Conservation (phyloP, 352 stramenopile genomes). For the Phytophthora syringae region DNA sequence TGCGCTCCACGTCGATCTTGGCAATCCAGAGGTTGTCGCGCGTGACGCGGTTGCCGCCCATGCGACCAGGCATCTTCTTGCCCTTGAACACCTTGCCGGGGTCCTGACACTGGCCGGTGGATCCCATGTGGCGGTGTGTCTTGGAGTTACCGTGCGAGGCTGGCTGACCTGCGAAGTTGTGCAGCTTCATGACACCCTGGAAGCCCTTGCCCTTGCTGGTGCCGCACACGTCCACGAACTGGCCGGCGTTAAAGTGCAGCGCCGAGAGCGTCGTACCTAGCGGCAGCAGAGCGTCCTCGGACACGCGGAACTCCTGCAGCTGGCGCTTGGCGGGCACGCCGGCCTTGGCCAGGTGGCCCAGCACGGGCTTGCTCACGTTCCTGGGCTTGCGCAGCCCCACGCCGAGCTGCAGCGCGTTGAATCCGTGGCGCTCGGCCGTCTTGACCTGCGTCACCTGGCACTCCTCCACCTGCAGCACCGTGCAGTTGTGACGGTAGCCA, state of each 20-base stretch:
- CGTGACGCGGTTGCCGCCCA: constrained; percentile 95
- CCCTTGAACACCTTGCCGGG: constrained; percentile 99
- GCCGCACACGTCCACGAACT: constrained; percentile 98
- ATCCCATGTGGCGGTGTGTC: constrained; percentile 96
- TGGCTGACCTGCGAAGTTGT: constrained; percentile 96
- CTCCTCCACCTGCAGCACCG: constrained; percentile 91
- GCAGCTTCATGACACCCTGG: constrained; percentile 98
- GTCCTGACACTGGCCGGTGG: constrained; percentile 98
- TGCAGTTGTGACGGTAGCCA: constrained; percentile 97
- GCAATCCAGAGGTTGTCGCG: constrained; percentile 96
- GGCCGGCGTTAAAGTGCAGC: constrained; percentile 97
- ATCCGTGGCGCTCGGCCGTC: constrained; percentile 93
- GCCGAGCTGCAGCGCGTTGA: constrained; percentile 96
- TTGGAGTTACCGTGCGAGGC: constrained; percentile 98
- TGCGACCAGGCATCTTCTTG: constrained; percentile 99
- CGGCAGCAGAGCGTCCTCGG: constrained; percentile 87
- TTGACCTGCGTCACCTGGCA: constrained; percentile 97
- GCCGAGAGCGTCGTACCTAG: constrained; percentile 94
- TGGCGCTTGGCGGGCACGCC: constrained; percentile 94
- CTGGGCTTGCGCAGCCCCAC: constrained; percentile 96
- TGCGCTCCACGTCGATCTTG: constrained; percentile 93
- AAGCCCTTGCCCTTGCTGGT: constrained; percentile 93
- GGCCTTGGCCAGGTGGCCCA: constrained; percentile 93
- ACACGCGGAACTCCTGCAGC: constrained; percentile 96
- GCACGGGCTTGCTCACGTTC: constrained; percentile 94